These are phyloP conservation scores for Lipomyces anomalus DNA, from an alignment of 805 yeast genomes.

Conservation along the genomic window DNA sequence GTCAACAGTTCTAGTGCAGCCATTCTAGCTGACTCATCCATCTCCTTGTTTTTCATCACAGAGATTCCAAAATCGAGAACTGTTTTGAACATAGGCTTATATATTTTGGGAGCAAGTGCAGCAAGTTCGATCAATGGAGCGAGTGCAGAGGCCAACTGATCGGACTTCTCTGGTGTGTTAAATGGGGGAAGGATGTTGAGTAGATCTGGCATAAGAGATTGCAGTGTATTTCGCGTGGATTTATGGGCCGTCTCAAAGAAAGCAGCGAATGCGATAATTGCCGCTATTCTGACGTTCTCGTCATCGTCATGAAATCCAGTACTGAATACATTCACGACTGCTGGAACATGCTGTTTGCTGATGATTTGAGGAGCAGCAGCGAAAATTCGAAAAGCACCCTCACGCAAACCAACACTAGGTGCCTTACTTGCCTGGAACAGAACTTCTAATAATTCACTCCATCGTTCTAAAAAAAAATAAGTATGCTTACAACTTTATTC, in stretches of 20 bases:
- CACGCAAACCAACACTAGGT: conserved; percentile 64
- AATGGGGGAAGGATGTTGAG: conserved; percentile 83
- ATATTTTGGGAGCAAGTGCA: conserved; percentile 89
- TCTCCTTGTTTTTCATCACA: conserved; percentile 72
- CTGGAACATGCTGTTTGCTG: conserved; percentile 50
- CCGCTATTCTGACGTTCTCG: conserved; percentile 84
- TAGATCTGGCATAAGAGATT: conserved; percentile 74
- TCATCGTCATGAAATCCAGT: conserved; percentile 72
- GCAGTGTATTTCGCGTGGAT: conserved; percentile 66
- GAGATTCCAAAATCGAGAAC: conserved; percentile 79
- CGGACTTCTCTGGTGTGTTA: conserved; percentile 69
- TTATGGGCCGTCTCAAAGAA: conserved; percentile 80
- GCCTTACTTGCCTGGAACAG: conserved; percentile 59
- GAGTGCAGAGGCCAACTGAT: conserved; percentile 78
- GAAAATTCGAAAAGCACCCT: conserved; percentile 84
- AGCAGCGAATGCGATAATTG: conserved; percentile 88
- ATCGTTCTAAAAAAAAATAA: conserved; percentile 60
- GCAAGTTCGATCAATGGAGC: conserved; percentile 87
- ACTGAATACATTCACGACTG: conserved; percentile 63
- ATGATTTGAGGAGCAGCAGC: conserved; percentile 77
- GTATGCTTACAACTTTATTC: no score
- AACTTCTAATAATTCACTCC: conserved; percentile 79
- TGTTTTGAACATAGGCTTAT: conserved; percentile 84
- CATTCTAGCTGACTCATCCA: conserved; percentile 73
- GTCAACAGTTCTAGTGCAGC: conserved; percentile 85